Evolutionary conservation across 2,329 filamentous ascomycete genomes (phyloP).

Genomic region (Apiospora rasikravindrae): DNA sequence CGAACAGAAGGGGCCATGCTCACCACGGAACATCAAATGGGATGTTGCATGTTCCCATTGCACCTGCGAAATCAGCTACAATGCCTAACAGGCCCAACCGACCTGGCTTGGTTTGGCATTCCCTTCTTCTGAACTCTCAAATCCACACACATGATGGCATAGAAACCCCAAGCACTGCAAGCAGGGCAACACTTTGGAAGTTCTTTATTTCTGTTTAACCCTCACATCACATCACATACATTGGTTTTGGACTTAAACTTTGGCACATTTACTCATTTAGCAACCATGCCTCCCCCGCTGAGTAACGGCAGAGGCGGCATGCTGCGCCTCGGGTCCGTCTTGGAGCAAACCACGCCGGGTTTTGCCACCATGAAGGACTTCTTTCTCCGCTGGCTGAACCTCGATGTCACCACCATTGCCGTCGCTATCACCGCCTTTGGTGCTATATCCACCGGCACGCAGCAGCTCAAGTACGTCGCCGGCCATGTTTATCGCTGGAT

Average conservation of each 20-base stretch:
- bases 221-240: not conserved
- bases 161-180: too few species aligned
- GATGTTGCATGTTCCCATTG: too few species aligned
- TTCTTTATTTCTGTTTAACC: not conserved
- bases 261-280: not conserved
- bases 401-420: conserved; percentile 42
- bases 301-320: not conserved
- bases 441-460: conserved; percentile 38
- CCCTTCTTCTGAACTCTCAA: too few species aligned
- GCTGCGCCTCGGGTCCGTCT: not conserved
- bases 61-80: too few species aligned
- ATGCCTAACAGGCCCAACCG: too few species aligned
- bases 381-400: conserved; percentile 40
- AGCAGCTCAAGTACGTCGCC: conserved; percentile 36
- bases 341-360: conserved; percentile 31
- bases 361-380: conserved; percentile 39
- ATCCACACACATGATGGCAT: not conserved
- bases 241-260: not conserved
- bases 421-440: conserved; percentile 42
- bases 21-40: too few species aligned
- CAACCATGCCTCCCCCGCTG: not conserved
- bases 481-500: conserved; percentile 43
- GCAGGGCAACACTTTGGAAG: not conserved
- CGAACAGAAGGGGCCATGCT: too few species aligned
- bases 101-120: too few species aligned